phyloP scores from a whole-genome alignment of 2,329 filamentous ascomycete genomes.

The Verticillium isaacii region DNA sequence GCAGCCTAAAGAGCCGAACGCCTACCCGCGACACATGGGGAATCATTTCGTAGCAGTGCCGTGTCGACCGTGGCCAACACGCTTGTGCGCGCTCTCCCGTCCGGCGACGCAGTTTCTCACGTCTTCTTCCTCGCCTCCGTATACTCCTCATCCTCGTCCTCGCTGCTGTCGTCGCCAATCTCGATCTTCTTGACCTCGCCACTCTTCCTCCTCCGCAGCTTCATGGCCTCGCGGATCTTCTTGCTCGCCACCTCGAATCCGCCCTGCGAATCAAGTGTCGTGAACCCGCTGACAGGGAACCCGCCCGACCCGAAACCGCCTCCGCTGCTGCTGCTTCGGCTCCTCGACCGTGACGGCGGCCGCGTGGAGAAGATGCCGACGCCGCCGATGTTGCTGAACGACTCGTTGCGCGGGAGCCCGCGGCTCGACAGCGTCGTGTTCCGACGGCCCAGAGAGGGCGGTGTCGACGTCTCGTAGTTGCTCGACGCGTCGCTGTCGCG shows the following conservation, averaged over 20 bases:
- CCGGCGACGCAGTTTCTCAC: not conserved
- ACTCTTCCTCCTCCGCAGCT: conserved; percentile 52
- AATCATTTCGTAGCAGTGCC: not conserved
- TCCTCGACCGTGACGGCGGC: conserved; percentile 74
- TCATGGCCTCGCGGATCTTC: conserved; percentile 83
- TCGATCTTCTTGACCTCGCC: conserved; percentile 15
- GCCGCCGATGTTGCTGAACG: conserved; percentile 82
- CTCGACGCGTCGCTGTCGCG: conserved; percentile 47
- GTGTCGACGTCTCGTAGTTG: conserved; percentile 31
- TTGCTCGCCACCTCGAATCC: conserved; percentile 78
- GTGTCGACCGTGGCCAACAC: not conserved
- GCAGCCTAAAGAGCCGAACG: not conserved
- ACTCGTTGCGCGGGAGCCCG: conserved; percentile 77
- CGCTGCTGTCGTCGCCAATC: conserved; percentile 24
- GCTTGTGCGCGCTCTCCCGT: not conserved
- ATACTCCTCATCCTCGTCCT: conserved; percentile 37
- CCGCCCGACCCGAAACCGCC: conserved; percentile 55
- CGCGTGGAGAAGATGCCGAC: conserved; percentile 88
- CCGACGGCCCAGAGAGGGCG: conserved; percentile 35
- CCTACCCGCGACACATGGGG: not conserved
- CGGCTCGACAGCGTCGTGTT: conserved; percentile 51
- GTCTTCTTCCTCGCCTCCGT: conserved; percentile 37
- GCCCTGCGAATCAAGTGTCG: conserved; percentile 58
- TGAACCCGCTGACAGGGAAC: conserved; percentile 68
- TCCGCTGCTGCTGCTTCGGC: conserved; percentile 64